Conservation (phyloP, 306 rosid species). For the Albizia julibrissin region DNA sequence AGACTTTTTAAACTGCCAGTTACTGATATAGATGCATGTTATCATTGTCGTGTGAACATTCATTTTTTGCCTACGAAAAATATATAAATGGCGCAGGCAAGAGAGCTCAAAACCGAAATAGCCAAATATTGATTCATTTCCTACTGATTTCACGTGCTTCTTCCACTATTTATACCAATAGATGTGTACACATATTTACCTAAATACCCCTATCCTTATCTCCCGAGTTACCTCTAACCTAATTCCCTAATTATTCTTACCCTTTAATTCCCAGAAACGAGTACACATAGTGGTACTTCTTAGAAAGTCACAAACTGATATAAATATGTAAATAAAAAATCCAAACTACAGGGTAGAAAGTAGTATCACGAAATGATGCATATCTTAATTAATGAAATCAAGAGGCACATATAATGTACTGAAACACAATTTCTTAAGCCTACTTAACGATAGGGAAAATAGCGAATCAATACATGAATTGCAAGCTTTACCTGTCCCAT, state of each 20-base stretch:
- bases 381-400: slow-evolving; percentile 10
- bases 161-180: background rate
- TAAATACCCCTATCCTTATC: background rate
- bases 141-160: background rate
- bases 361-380: background rate
- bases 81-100: too few species aligned
- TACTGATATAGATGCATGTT: slow-evolving; percentile 5
- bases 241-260: background rate
- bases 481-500: slow-evolving; percentile 67
- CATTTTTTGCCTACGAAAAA: background rate
- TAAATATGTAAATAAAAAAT: background rate
- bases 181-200: background rate
- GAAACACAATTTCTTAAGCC: slow-evolving; percentile 19
- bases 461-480: slow-evolving; percentile 12
- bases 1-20: slow-evolving; percentile 20
- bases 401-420: slow-evolving; percentile 17
- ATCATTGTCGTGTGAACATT: background rate
- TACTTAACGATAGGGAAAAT: slow-evolving; percentile 16
- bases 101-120: too few species aligned
- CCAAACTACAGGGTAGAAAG: background rate
- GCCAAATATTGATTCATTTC: background rate
- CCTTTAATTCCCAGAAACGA: background rate
- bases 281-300: background rate
- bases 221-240: background rate
- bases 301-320: background rate